Base-by-base conservation (phyloP, 1,139 yeast genomes). In the Hansenula lynferdii region DNA sequence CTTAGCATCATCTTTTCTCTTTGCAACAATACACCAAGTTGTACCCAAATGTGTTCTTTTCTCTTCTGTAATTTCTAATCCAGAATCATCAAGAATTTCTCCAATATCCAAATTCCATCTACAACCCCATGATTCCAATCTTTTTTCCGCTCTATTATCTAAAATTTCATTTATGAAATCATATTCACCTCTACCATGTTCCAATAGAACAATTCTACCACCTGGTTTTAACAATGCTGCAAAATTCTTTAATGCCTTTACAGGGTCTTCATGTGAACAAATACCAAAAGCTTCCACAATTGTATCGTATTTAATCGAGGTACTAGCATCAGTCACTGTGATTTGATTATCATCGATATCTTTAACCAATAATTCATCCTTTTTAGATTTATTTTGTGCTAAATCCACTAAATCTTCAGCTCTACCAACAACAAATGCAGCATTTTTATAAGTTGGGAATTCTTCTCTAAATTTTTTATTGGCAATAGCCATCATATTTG, bases 41-140 rank as follows among this genome's bases (percentile, higher is more conserved):
- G 97, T 85, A n/a, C 98, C 97, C 46, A 92, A 72, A 64, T 92
- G 97, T 20, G 80, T 81, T 50, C 95, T 69, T 49, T 77, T 77
- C 51, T 85, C 89, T 49, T 77, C 80, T 1, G 90, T 85, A 30
- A 92, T 73, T 49, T 85, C 94, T 44, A 92, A 69, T 0, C 95
- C 96, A 12, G 95, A 82, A 44, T 78, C 80, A 54, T 85, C 90
- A 23, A 92, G 71, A 38, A 92, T 70, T 51, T 82, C 92, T 25
- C 89, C 95, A 49, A 92, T 86, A 56, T 92, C 97, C 47, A 92
- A 68, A 56, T 92, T 92, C 97, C 97, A 92, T 56, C 97, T 70
- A 62, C 98, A 92, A 4, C 97, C 97, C 97, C 97, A 92, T 11
- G 84, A 80, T 47, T 84, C 75, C 67, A 90, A 77, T 63, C 97